Percentiles rank a stretch among this genome's conserved stretches.
These are phyloP conservation scores for Salmacisia buchloeana DNA, from an alignment of 1,284 basidiomycete genomes.

Conservation along the genomic window DNA sequence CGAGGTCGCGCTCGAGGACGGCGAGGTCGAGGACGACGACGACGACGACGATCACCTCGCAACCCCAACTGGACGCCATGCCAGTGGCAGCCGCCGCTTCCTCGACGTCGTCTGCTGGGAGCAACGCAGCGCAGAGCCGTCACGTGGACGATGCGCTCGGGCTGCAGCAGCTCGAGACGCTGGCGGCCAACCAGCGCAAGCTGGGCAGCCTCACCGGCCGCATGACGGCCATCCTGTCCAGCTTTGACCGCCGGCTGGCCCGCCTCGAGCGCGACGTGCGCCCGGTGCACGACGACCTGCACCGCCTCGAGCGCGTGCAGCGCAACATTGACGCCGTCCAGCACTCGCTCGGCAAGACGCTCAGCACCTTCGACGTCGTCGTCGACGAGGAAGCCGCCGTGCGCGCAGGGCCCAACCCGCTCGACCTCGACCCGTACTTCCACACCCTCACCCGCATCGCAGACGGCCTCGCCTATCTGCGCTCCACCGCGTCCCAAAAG, in stretches of 20 bases:
- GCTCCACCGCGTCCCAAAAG: not conserved
- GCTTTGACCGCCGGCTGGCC: constrained; percentile 51
- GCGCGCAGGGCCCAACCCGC: constrained; percentile 35
- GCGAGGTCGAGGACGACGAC: too few species aligned
- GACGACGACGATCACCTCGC: too few species aligned
- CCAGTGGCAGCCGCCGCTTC: too few species aligned
- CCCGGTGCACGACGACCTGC: constrained; percentile 47
- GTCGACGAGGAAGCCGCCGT: constrained; percentile 45
- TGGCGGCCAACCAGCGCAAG: constrained; percentile 51
- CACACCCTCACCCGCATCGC: constrained; percentile 42
- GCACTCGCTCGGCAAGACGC: constrained; percentile 22
- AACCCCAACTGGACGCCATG: too few species aligned
- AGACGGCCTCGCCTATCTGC: constrained; percentile 33
- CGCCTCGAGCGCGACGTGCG: constrained; percentile 47
- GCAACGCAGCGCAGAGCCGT: not conserved
- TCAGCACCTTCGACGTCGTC: constrained; percentile 44
- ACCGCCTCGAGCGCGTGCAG: constrained; percentile 37
- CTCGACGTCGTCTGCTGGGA: too few species aligned
- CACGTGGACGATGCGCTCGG: constrained; percentile 16
- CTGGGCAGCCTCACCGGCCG: constrained; percentile 47
- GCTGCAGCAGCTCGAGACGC: constrained; percentile 51
- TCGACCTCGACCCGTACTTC: constrained; percentile 42
- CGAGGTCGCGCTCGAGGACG: too few species aligned
- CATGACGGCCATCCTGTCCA: constrained; percentile 51
- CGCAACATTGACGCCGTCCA: constrained; percentile 30